Percentiles rank a stretch among this genome's conserved stretches.
These are phyloP conservation scores for Neurospora tetrasperma DNA, from an alignment of 495 filamentous ascomycete genomes.

Conservation along the genomic window DNA sequence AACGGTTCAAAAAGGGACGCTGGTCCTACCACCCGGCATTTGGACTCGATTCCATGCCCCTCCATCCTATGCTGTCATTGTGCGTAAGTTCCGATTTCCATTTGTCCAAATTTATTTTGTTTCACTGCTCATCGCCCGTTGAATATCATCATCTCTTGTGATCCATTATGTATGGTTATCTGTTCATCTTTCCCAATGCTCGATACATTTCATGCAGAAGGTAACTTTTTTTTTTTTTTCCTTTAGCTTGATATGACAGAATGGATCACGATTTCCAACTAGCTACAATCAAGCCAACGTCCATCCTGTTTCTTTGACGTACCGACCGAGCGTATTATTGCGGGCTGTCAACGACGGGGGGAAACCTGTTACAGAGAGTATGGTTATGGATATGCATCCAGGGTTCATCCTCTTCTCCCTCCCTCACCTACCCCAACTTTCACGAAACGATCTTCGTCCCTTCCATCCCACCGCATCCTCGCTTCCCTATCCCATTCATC, in stretches of 20 bases:
- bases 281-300: no score
- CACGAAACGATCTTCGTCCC: background rate
- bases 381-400: background rate
- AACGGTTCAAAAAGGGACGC: background rate
- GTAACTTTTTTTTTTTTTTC: background rate
- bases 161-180: background rate
- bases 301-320: background rate
- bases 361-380: background rate
- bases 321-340: background rate
- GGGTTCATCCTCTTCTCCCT: background rate
- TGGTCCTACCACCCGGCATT: background rate
- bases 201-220: background rate
- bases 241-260: background rate
- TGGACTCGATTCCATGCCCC: background rate
- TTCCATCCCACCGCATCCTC: background rate
- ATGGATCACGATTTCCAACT: background rate
- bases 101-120: background rate
- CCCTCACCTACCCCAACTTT: background rate
- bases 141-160: background rate
- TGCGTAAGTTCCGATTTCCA: slow-evolving; percentile 1
- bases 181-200: background rate
- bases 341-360: background rate
- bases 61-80: slow-evolving; percentile 12
- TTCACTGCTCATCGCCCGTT: background rate
- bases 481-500: background rate